Evolutionary conservation across 2,329 filamentous ascomycete species (phyloP).

Genomic region (Zymoseptoria ardabiliae): DNA sequence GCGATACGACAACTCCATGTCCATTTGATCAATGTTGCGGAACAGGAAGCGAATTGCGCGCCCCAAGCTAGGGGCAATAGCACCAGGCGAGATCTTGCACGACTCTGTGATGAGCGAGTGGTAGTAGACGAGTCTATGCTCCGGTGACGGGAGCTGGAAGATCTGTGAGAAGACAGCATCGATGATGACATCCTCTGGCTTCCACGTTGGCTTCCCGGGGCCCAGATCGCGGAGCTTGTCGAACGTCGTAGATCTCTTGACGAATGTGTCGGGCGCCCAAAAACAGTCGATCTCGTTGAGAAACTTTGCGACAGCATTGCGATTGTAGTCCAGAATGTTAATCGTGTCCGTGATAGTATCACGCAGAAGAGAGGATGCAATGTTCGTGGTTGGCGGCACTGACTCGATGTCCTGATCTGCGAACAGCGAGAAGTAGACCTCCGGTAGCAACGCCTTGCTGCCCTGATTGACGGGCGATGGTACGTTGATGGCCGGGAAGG

Average conservation of each 20-base stretch:
- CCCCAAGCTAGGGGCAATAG: slow-evolving; percentile 90
- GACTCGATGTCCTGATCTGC: slow-evolving; percentile 74
- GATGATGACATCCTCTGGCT: slow-evolving; percentile 94
- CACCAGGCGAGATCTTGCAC: slow-evolving; percentile 90
- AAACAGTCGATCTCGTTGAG: slow-evolving; percentile 93
- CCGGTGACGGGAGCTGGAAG: slow-evolving; percentile 74
- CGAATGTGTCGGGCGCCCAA: slow-evolving; percentile 81
- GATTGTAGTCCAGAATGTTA: slow-evolving; percentile 88
- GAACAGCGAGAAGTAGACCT: slow-evolving; percentile 91
- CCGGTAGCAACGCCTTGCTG: slow-evolving; percentile 72
- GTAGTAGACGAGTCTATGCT: slow-evolving; percentile 95
- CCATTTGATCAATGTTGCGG: slow-evolving; percentile 70
- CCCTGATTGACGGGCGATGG: slow-evolving; percentile 71
- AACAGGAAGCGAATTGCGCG: slow-evolving; percentile 90
- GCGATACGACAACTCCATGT: slow-evolving; percentile 76
- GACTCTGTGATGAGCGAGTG: slow-evolving; percentile 90
- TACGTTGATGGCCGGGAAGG: slow-evolving; percentile 67
- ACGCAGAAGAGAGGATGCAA: slow-evolving; percentile 75
- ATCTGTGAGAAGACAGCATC: slow-evolving; percentile 96
- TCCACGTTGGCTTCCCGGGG: slow-evolving; percentile 75
- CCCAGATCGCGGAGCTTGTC: slow-evolving; percentile 67
- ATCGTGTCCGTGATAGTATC: slow-evolving; percentile 88
- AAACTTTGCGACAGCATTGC: slow-evolving; percentile 76
- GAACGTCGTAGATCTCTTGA: slow-evolving; percentile 87
- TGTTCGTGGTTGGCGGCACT: slow-evolving; percentile 67